Base-by-base conservation (phyloP, 108 stramenopile genomes). In the Cyclostephanos tholiformis region DNA sequence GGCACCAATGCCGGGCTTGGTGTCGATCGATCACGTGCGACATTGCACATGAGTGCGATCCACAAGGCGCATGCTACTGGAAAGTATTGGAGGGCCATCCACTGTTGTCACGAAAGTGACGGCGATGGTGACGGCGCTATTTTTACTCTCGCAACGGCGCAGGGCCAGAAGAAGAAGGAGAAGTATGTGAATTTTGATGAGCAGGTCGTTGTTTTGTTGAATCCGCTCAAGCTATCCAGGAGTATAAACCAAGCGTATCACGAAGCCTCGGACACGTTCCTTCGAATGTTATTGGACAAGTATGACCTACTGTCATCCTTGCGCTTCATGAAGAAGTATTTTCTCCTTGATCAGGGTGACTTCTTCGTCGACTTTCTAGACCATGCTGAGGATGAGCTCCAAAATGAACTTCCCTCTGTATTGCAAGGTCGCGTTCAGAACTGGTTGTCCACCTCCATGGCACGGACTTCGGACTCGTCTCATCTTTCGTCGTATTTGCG, bases 341-440 rank as follows among this genome's bases (percentile, higher is more conserved):
- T 99, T 63, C 82, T 99, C 20, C 76, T 98, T n/a, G 97, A 96
- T 68, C 96, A 97, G 76, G 99, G 99, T 9, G 99, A 99, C 72
- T 97, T 97, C 79, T 90, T 98, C 67, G 89, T 91, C 57, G 88
- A 97, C 68, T 97, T 99, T 75, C 82, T 99, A 59, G 98, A 99
- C 71, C 62, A 75, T 22, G 97, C 97, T 14, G 96, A 94, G 81
- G 83, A 71, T 19, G 98, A 98, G 72, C 84, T 98, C 17, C 26
- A 75, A 46, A 89, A 86, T 56, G 80, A 71, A 35, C 56, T 79
- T 22, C 75, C 82, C 23, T 71, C 86, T 12, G 80, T 97, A 3
- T 82, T 87, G 8, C 72, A 72, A 38, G 86, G 96, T 38, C 89
- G 97, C 0, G 71, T 98, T 25, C 95, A 97, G 67, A 85, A 93